Evolutionary conservation across 2,329 filamentous ascomycete genomes (phyloP).

Genomic region (Pseudohalonectria lignicola): DNA sequence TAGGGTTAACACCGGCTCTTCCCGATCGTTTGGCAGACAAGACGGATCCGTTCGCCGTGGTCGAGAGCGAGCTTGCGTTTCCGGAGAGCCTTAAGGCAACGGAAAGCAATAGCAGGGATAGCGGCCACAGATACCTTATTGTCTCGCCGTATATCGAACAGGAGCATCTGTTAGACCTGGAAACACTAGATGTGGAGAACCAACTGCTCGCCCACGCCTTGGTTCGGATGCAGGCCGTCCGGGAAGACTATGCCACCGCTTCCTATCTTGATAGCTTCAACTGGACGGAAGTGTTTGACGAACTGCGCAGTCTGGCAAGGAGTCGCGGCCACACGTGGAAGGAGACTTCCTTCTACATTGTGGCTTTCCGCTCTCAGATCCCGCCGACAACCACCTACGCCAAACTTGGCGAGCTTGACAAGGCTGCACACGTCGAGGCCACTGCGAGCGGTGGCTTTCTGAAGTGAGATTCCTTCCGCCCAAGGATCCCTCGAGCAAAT

Average conservation of each 20-base stretch:
- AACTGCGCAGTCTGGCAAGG: conserved; percentile 40
- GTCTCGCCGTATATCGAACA: conserved; percentile 66
- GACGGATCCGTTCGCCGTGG: background rate
- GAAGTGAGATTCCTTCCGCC: conserved; percentile 40
- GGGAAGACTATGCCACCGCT: conserved; percentile 65
- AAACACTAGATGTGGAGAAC: conserved; percentile 52
- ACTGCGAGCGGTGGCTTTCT: conserved; percentile 69
- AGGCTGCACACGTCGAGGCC: conserved; percentile 70
- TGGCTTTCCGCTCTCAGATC: conserved; percentile 70
- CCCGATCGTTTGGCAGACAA: too few species aligned
- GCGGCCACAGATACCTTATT: conserved; percentile 31
- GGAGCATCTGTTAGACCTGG: conserved; percentile 63
- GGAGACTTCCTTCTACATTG: conserved; percentile 64
- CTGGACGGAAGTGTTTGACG: conserved; percentile 52
- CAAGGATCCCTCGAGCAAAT: too few species aligned
- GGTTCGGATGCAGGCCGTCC: conserved; percentile 47
- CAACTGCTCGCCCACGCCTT: conserved; percentile 64
- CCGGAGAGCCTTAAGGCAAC: background rate
- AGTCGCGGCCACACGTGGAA: conserved; percentile 43
- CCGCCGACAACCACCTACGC: conserved; percentile 55
- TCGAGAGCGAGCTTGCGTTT: background rate
- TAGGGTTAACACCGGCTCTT: too few species aligned
- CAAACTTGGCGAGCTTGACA: conserved; percentile 62
- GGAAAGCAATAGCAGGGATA: too few species aligned
- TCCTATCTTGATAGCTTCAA: conserved; percentile 69